These are phyloP conservation scores for Curvularia sp. DNA, from an alignment of 2,329 filamentous ascomycete species.

Conservation along the genomic window DNA sequence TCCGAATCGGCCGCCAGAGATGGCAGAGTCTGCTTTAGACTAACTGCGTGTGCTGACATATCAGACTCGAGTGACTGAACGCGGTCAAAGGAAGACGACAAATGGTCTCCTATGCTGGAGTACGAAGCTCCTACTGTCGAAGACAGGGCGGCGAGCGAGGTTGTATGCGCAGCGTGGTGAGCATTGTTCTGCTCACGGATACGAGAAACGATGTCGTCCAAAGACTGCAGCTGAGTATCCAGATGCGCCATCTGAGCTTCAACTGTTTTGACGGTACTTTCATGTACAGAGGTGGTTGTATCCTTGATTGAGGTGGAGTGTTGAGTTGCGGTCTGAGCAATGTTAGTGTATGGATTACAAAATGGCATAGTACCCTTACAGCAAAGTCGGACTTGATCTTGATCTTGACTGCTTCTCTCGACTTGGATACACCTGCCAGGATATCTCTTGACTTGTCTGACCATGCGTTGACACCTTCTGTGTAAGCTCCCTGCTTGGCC, in stretches of 20 bases:
- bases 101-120: slow-evolving; percentile 71
- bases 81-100: slow-evolving; percentile 71
- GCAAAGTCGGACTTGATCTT: slow-evolving; percentile 89
- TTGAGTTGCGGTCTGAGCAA: slow-evolving; percentile 69
- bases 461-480: slow-evolving; percentile 77
- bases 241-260: slow-evolving; percentile 88
- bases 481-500: slow-evolving; percentile 70
- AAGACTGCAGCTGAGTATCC: slow-evolving; percentile 82
- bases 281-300: slow-evolving; percentile 85
- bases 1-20: slow-evolving; percentile 63
- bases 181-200: slow-evolving; percentile 80
- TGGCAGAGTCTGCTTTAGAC: slow-evolving; percentile 67
- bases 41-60: slow-evolving; percentile 66
- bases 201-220: slow-evolving; percentile 88
- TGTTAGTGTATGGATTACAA: slow-evolving; percentile 31
- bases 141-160: slow-evolving; percentile 71
- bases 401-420: slow-evolving; percentile 78
- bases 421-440: slow-evolving; percentile 73
- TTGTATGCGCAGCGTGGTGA: slow-evolving; percentile 74
- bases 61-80: slow-evolving; percentile 73
- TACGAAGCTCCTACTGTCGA: slow-evolving; percentile 76
- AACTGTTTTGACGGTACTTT: slow-evolving; percentile 87
- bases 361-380: slow-evolving; percentile 57
- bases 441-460: slow-evolving; percentile 71
- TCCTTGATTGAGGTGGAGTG: slow-evolving; percentile 84